Evolutionary conservation across 805 yeast genomes (phyloP).

Genomic region (Metschnikowia matae): DNA sequence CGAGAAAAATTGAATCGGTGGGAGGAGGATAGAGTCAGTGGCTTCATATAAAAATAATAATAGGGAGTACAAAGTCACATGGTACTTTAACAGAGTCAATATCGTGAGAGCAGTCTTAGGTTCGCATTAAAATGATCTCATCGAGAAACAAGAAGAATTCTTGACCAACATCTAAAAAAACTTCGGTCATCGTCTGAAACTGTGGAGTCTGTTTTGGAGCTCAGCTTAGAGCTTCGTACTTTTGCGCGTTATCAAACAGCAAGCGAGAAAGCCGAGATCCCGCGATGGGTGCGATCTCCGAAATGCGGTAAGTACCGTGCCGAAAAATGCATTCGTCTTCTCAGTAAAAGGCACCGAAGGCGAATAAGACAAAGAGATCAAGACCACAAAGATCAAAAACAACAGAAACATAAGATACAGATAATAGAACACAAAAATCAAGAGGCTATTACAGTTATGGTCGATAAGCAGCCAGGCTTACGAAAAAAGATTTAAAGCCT

Average conservation of each 20-base stretch:
- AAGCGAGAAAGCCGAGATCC: not conserved
- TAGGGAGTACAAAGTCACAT: no score
- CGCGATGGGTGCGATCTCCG: not conserved
- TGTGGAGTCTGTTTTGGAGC: not conserved
- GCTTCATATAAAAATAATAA: conserved; percentile 22
- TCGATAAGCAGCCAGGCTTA: no score
- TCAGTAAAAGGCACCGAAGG: not conserved
- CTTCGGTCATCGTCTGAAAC: not conserved
- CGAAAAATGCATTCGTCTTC: not conserved
- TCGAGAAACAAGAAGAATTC: no score
- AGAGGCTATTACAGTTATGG: no score
- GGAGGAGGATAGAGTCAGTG: conserved; percentile 42
- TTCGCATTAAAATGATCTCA: no score
- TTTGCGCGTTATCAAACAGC: not conserved
- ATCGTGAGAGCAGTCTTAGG: no score
- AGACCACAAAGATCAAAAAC: not conserved
- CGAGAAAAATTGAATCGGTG: conserved; percentile 38
- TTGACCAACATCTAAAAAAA: no score
- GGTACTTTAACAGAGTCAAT: no score
- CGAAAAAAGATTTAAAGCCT: no score
- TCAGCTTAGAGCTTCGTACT: not conserved
- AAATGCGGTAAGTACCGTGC: not conserved
- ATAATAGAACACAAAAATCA: no score
- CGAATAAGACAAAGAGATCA: not conserved
- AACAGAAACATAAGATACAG: no score